These are phyloP conservation scores for Drechslera avenae DNA, from an alignment of 2,329 filamentous ascomycete species.

Conservation along the genomic window DNA sequence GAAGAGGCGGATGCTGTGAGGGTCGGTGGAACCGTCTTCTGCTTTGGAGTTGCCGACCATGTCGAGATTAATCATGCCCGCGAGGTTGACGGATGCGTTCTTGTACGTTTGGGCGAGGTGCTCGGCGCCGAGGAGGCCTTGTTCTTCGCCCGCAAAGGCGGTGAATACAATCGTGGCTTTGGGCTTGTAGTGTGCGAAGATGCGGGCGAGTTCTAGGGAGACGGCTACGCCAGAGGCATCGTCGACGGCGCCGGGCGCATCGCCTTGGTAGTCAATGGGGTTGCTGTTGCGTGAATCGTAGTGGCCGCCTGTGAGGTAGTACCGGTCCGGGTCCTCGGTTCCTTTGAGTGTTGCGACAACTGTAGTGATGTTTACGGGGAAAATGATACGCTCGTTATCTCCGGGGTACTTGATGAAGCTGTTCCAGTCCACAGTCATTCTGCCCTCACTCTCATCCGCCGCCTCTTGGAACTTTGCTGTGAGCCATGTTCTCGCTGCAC, in stretches of 20 bases:
- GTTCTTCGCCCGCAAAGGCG: slow-evolving; percentile 62
- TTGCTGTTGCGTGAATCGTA: slow-evolving; percentile 59
- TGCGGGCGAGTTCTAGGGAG: slow-evolving; percentile 58
- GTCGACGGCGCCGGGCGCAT: slow-evolving; percentile 61
- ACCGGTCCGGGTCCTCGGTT: slow-evolving; percentile 52
- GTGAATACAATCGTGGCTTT: slow-evolving; percentile 59
- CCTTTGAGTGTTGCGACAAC: slow-evolving; percentile 54
- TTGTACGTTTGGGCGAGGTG: slow-evolving; percentile 58
- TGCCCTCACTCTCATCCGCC: slow-evolving; percentile 53
- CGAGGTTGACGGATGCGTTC: slow-evolving; percentile 56
- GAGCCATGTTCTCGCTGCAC: slow-evolving; percentile 61
- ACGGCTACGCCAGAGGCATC: slow-evolving; percentile 49
- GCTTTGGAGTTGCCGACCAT: slow-evolving; percentile 57
- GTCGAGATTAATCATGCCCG: slow-evolving; percentile 61
- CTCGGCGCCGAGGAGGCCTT: slow-evolving; percentile 57
- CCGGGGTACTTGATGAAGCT: slow-evolving; percentile 53
- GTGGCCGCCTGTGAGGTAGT: slow-evolving; percentile 60
- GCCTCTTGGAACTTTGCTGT: slow-evolving; percentile 53
- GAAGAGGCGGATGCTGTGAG: slow-evolving; percentile 59
- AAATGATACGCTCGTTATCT: slow-evolving; percentile 49
- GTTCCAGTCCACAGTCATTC: slow-evolving; percentile 56
- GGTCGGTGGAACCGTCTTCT: slow-evolving; percentile 51
- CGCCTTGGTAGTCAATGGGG: slow-evolving; percentile 54
- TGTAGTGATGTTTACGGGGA: slow-evolving; percentile 58
- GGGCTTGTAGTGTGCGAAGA: slow-evolving; percentile 54